Conservation (phyloP, 345 rosid species). For the Crucihimalaya himalaica region DNA sequence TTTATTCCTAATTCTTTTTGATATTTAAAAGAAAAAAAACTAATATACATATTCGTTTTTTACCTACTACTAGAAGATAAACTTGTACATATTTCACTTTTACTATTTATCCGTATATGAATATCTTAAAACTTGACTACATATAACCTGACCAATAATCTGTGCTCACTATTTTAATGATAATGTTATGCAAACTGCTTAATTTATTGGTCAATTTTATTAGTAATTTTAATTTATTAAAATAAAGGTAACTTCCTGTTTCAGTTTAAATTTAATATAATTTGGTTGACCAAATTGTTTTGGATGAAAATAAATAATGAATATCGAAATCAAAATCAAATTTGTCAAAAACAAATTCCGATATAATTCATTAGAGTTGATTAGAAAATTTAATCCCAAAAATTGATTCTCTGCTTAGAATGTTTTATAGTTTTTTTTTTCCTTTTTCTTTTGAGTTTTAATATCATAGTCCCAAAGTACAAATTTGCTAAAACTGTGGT, state of each 20-base stretch:
- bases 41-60: slow-evolving; percentile 21
- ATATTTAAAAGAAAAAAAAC: neutral
- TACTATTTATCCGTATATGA: neutral
- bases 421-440: neutral
- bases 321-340: neutral
- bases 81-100: neutral
- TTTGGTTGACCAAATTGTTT: neutral
- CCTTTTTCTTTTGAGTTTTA: neutral
- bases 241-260: neutral
- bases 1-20: slow-evolving; percentile 20
- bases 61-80: slow-evolving; percentile 11
- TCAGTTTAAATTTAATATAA: neutral
- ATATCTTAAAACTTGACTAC: neutral
- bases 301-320: neutral
- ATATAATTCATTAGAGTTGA: neutral
- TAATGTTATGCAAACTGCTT: neutral
- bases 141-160: neutral
- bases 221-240: neutral
- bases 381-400: neutral
- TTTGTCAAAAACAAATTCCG: neutral
- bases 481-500: slow-evolving; percentile 11
- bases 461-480: neutral
- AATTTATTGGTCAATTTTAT: neutral
- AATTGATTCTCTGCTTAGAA: neutral
- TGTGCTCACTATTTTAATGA: neutral